Conservation (phyloP, 495 filamentous ascomycete species). For the Talaromyces trachyspermus region DNA sequence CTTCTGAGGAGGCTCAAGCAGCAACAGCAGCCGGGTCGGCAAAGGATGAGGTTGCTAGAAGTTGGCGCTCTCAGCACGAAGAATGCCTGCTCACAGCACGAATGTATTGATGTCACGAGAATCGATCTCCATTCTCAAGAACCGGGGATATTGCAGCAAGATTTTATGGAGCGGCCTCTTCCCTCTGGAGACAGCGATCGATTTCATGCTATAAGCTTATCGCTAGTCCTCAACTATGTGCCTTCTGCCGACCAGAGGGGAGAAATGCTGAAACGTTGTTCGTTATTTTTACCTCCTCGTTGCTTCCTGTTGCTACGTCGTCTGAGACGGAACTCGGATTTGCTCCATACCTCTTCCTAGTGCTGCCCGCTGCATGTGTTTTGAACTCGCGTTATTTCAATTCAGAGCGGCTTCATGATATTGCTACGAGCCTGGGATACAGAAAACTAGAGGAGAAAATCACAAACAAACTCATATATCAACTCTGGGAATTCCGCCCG, state of each 20-base stretch:
- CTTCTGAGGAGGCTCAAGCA: conserved; percentile 21
- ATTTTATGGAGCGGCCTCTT: conserved; percentile 87
- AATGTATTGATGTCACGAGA: conserved; percentile 62
- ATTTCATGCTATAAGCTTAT: conserved; percentile 90
- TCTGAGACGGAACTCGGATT: background rate
- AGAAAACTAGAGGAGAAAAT: conserved; percentile 54
- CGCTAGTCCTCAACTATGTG: conserved; percentile 91
- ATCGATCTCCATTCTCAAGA: conserved; percentile 90
- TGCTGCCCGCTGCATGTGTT: conserved; percentile 82
- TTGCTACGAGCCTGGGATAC: conserved; percentile 77
- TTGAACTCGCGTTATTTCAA: conserved; percentile 87
- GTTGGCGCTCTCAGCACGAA: conserved; percentile 79
- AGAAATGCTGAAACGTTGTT: conserved; percentile 72
- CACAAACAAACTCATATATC: conserved; percentile 80
- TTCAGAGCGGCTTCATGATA: conserved; percentile 57
- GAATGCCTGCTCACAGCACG: conserved; percentile 73
- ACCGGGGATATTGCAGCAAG: conserved; percentile 71
- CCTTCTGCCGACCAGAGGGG: conserved; percentile 67
- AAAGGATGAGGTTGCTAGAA: conserved; percentile 68
- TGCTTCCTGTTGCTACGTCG: conserved; percentile 30
- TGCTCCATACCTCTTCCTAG: conserved; percentile 80
- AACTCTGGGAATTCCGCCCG: conserved; percentile 58
- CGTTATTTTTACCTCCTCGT: conserved; percentile 49
- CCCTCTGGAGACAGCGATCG: conserved; percentile 51
- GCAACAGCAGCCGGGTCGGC: conserved; percentile 6